Evolutionary conservation across 371 early-diverging fungal species (phyloP).

Genomic region (Agmasoma carcini): DNA sequence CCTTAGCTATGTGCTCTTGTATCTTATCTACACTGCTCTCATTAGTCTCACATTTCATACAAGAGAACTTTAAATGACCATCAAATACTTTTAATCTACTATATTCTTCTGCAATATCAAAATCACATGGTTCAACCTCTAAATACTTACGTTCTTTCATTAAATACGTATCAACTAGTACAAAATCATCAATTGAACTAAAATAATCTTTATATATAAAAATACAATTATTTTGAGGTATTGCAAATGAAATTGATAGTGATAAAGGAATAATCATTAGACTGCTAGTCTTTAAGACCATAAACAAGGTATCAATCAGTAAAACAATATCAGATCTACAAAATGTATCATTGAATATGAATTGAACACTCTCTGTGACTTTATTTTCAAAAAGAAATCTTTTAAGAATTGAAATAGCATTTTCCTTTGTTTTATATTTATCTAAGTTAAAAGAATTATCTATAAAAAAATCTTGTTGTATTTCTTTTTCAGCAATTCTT

Average conservation of each 20-base stretch:
- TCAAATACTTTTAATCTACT: conserved; percentile 28
- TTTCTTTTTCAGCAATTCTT: conserved; percentile 15
- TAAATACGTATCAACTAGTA: conserved; percentile 26
- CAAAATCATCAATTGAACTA: conserved; percentile 47
- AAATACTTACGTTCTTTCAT: not conserved
- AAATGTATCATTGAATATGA: conserved; percentile 43
- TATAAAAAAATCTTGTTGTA: conserved; percentile 26
- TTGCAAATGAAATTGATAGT: conserved; percentile 24
- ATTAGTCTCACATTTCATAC: conserved; percentile 37
- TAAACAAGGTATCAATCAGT: conserved; percentile 44
- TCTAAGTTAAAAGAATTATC: conserved; percentile 13
- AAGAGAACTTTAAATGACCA: conserved; percentile 4
- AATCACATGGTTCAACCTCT: conserved; percentile 17
- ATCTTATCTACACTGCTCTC: conserved; percentile 35
- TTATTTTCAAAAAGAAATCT: not conserved
- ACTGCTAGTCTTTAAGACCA: conserved; percentile 28
- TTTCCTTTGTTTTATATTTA: conserved; percentile 20
- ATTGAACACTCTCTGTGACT: conserved; percentile 13
- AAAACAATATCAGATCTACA: conserved; percentile 40
- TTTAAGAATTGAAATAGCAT: conserved; percentile 1
- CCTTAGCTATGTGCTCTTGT: conserved; percentile 18
- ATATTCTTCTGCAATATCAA: conserved; percentile 52
- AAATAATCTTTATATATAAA: conserved; percentile 27
- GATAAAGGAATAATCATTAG: conserved; percentile 43
- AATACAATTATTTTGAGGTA: conserved; percentile 21